phyloP scores from a whole-genome alignment of 2,329 filamentous ascomycete genomes.

The Thermochaetoides dissita region DNA sequence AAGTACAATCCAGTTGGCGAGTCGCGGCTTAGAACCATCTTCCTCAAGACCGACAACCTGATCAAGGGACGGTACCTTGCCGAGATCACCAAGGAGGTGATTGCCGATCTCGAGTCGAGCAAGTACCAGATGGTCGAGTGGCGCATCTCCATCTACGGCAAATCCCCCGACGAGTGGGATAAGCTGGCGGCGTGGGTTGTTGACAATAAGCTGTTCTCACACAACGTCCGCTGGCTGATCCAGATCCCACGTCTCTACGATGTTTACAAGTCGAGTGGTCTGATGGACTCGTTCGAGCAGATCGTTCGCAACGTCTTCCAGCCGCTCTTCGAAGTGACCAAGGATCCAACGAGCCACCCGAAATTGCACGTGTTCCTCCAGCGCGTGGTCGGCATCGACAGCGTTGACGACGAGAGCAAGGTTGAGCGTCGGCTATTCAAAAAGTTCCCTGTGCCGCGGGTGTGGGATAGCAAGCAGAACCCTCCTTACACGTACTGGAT shows the following conservation, averaged over 20 bases:
- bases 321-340: constrained; percentile 87
- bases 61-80: constrained; percentile 91
- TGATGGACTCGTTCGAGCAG: constrained; percentile 83
- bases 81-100: constrained; percentile 96
- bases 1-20: constrained; percentile 98
- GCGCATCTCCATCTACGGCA: constrained; percentile 95
- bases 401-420: constrained; percentile 97
- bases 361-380: constrained; percentile 93
- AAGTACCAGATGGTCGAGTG: constrained; percentile 99
- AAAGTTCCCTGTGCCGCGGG: constrained; percentile 82
- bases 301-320: constrained; percentile 85
- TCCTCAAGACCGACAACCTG: constrained; percentile 96
- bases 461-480: constrained; percentile 87
- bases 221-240: constrained; percentile 93
- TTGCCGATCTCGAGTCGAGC: constrained; percentile 90
- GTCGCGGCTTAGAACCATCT: constrained; percentile 90
- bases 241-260: constrained; percentile 91
- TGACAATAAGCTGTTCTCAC: constrained; percentile 94
- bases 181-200: constrained; percentile 95
- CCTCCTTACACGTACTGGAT: constrained; percentile 99
- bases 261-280: constrained; percentile 77
- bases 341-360: constrained; percentile 70
- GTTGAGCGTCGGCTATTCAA: constrained; percentile 83
- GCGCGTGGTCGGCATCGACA: constrained; percentile 91
- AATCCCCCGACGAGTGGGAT: constrained; percentile 88